Base-by-base conservation (phyloP, 2,329 filamentous ascomycete genomes). In the Parafenestella ontariensis region DNA sequence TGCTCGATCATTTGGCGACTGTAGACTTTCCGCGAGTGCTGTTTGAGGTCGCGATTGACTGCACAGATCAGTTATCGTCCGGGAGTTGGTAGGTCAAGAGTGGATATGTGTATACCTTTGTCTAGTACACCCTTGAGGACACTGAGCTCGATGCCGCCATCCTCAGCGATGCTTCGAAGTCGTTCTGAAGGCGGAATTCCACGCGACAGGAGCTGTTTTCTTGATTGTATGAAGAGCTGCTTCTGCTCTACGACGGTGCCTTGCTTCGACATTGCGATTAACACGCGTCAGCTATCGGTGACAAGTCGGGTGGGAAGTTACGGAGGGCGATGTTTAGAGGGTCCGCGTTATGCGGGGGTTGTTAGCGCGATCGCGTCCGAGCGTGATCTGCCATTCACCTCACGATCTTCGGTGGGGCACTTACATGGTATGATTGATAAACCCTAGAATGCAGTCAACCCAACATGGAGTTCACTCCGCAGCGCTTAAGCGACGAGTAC, bases 1-100 rank as follows among this genome's bases (percentile, higher is more conserved):
- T 90, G 87, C 31, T 88, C 83, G 46, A 83, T 85, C n/a, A 88
- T 87, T 63, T 89, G 87, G 0, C 87, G 83, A 15, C 86, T 83
- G 70, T 90, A 90, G 5, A 86, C 86, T 50, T 86, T 82, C 31
- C 84, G 84, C 26, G 82, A 82, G 70, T 92, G 89, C 62, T 88
- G 86, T 60, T 84, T 82, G 13, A 91, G 76, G 15, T 81, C 76
- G 55, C 86, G 83, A 68, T 90, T 89, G 11, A 90, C 83, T 83
- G 17, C 10, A n/a, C 21, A 4, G 37, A n/a, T 60, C 20, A 59
- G 39, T 15, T 39, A 6, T 29, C 18, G 24, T 7, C 15, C 23
- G 13, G 13, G 17, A 9, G 7, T 26, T 3, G 39, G 23, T 31
- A n/a, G 28, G 7, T 20, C 39, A 5, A 28, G 11, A 13, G 5